Conservation (phyloP, 306 rosid genomes). For the Trifolium dubium region DNA sequence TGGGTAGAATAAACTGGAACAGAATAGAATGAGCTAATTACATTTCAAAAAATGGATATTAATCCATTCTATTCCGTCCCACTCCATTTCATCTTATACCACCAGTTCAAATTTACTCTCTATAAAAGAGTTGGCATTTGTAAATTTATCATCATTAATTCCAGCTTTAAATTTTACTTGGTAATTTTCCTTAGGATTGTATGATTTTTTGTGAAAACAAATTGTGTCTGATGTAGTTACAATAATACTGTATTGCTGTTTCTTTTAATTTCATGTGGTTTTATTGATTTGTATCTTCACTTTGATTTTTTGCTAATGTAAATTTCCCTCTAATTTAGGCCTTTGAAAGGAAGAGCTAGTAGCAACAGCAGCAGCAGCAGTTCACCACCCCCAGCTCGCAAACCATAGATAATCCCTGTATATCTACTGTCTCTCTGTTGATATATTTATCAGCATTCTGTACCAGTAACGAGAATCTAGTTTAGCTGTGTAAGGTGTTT, state of each 20-base stretch:
- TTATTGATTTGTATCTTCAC: neutral
- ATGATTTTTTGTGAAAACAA: too few species aligned
- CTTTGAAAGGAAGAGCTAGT: slow-evolving; percentile 80
- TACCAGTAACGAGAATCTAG: slow-evolving; percentile 28
- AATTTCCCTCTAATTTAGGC: slow-evolving; percentile 52
- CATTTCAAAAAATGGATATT: neutral
- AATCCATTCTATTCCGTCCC: neutral
- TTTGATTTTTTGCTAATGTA: slow-evolving; percentile 4
- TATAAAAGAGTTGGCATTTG: neutral
- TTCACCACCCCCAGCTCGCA: slow-evolving; percentile 79
- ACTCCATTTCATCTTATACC: neutral
- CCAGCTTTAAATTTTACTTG: neutral
- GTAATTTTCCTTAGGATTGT: slow-evolving; percentile 1
- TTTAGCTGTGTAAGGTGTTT: slow-evolving; percentile 32
- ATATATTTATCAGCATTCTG: slow-evolving; percentile 39
- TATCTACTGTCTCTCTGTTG: slow-evolving; percentile 11
- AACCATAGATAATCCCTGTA: slow-evolving; percentile 53
- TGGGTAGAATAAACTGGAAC: neutral
- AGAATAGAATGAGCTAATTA: neutral
- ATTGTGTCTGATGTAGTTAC: slow-evolving; percentile 1
- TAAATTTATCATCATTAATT: neutral
- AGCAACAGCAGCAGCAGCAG: slow-evolving; percentile 95
- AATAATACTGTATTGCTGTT: neutral
- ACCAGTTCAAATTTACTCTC: neutral
- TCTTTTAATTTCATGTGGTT: neutral